Conservation (phyloP, 306 rosid species). For the Lupinus albus region DNA sequence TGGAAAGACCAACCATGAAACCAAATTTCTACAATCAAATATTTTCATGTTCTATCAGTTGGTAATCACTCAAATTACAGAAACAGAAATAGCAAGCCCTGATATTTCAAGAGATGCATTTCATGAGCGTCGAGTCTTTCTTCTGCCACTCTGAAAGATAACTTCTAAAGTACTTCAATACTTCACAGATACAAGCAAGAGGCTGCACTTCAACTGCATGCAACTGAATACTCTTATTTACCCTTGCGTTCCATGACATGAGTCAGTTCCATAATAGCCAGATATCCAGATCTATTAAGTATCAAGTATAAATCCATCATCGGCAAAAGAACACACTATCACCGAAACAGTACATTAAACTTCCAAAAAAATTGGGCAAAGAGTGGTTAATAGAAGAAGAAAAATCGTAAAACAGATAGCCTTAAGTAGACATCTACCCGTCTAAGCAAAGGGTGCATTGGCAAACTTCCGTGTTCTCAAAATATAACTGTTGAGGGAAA, state of each 20-base stretch:
- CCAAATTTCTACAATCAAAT: constrained; percentile 4
- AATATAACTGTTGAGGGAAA: constrained; percentile 17
- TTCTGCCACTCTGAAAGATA: constrained; percentile 4
- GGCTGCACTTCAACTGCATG: background rate
- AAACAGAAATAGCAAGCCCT: background rate
- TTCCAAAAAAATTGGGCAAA: constrained; percentile 41
- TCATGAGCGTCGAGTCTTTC: background rate
- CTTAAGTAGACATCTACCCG: constrained; percentile 37
- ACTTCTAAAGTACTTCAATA: background rate
- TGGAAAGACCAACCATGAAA: background rate
- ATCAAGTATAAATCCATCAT: constrained; percentile 13
- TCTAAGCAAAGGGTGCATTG: constrained; percentile 33
- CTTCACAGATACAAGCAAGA: constrained; percentile 1
- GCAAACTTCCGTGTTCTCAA: constrained; percentile 33
- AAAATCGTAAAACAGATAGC: constrained; percentile 26
- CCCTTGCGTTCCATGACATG: constrained; percentile 18
- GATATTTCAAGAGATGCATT: background rate
- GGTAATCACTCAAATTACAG: background rate
- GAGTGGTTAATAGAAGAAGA: constrained; percentile 39
- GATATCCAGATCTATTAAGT: constrained; percentile 14
- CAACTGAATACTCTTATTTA: constrained; percentile 3
- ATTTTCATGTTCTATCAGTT: background rate
- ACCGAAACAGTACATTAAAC: constrained; percentile 44
- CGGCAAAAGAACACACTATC: constrained; percentile 38
- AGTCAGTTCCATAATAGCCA: constrained; percentile 27